Conservation (phyloP, 495 filamentous ascomycete species). For the Xylaria castorea region DNA sequence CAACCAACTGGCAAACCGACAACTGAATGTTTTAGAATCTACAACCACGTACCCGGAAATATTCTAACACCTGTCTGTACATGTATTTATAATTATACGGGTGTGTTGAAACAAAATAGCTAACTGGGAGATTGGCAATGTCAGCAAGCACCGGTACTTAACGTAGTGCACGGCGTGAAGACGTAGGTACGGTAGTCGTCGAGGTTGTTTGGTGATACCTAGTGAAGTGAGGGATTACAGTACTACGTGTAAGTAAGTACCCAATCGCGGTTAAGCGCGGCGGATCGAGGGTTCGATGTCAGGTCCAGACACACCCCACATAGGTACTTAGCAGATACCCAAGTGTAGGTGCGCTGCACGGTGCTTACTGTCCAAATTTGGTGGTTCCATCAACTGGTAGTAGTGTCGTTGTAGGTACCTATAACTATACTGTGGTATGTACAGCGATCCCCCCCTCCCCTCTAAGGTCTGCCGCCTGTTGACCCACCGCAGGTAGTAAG, state of each 20-base stretch:
- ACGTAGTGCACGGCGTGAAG: neutral
- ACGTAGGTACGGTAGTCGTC: neutral
- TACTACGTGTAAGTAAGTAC: slow-evolving; percentile 1
- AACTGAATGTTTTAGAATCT: neutral
- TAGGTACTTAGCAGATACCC: neutral
- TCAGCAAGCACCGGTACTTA: neutral
- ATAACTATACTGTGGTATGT: neutral
- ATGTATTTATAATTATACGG: neutral
- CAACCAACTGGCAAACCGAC: neutral
- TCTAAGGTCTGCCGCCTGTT: neutral
- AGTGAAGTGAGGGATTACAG: neutral
- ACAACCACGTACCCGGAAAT: neutral
- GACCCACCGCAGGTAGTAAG: neutral
- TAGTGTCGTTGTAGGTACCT: neutral
- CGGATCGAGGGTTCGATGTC: slow-evolving; percentile 3
- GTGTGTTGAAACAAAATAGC: neutral
- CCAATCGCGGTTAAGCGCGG: neutral
- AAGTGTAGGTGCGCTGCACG: neutral
- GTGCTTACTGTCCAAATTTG: neutral
- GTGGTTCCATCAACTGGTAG: neutral
- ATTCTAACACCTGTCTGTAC: neutral
- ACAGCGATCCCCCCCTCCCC: neutral
- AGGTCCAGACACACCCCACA: neutral
- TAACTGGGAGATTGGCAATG: neutral
- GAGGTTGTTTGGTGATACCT: neutral